A percentile compares a stretch with the other conserved stretches of the same genome.
Evolutionary conservation across 139 green algal species (phyloP).

Genomic region (Micractinium conductrix): DNA sequence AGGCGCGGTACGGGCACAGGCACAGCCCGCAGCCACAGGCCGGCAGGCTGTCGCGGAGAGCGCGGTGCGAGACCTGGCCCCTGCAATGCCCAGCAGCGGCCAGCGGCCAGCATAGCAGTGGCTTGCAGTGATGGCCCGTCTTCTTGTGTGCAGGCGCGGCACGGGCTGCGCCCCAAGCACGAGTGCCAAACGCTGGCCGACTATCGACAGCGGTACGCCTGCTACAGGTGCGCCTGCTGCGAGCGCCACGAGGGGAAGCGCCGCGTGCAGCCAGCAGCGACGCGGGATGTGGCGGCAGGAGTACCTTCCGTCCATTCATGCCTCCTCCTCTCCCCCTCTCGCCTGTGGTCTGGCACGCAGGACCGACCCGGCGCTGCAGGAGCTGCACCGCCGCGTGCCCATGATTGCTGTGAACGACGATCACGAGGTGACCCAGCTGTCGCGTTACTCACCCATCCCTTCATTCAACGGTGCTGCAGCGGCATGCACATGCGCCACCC

Average conservation of each 20-base stretch:
- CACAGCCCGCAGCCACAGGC: no score
- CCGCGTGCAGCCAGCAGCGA: not conserved
- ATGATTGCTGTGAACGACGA: slow-evolving; percentile 26
- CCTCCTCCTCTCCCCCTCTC: not conserved
- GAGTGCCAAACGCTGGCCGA: slow-evolving; percentile 27
- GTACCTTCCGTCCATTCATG: not conserved
- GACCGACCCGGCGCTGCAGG: slow-evolving; percentile 27
- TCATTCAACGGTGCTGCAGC: not conserved
- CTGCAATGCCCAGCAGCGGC: no score
- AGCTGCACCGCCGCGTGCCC: slow-evolving; percentile 31
- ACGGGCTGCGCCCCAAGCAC: slow-evolving; percentile 44
- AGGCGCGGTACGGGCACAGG: no score
- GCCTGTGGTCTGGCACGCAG: not conserved
- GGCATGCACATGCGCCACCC: no score
- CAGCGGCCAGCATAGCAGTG: no score
- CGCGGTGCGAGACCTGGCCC: no score
- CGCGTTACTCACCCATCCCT: not conserved
- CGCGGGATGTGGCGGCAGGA: not conserved
- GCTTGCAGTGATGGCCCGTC: no score
- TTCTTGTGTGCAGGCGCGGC: not conserved
- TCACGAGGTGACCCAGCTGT: slow-evolving; percentile 17
- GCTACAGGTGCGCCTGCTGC: slow-evolving; percentile 21
- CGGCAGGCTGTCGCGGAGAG: no score
- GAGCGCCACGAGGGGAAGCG: not conserved
- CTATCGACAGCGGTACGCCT: slow-evolving; percentile 40